A percentile compares a stretch with the other conserved stretches of the same genome.
phyloP scores from a whole-genome alignment of 2,329 filamentous ascomycete genomes.

The Achaetomium macrosporum region DNA sequence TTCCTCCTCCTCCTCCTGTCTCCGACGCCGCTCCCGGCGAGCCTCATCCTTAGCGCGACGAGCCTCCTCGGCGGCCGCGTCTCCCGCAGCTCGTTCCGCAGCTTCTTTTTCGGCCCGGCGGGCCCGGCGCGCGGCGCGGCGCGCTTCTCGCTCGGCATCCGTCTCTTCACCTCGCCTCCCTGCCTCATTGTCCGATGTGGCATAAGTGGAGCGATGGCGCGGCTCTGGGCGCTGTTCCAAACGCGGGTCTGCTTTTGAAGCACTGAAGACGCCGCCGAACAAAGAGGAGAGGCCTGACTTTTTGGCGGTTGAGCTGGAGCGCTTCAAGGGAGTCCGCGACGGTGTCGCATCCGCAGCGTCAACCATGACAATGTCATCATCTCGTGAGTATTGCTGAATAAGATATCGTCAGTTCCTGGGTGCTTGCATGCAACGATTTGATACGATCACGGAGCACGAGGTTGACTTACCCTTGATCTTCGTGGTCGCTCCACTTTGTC shows the following conservation, averaged over 20 bases:
- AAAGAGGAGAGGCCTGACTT: conserved; percentile 56
- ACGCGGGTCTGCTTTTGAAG: conserved; percentile 36
- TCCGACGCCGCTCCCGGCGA: conserved; percentile 49
- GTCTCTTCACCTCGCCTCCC: conserved; percentile 38
- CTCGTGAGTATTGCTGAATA: conserved; percentile 59
- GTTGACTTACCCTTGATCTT: conserved; percentile 38
- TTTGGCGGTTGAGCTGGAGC: conserved; percentile 57
- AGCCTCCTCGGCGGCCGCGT: conserved; percentile 50
- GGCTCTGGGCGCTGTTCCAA: conserved; percentile 35
- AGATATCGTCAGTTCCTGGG: conserved; percentile 36
- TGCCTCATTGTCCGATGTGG: conserved; percentile 46
- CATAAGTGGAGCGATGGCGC: conserved; percentile 46
- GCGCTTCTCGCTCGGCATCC: conserved; percentile 43
- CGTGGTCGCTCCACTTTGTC: conserved; percentile 42
- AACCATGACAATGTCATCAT: conserved; percentile 57
- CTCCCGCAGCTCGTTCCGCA: conserved; percentile 37
- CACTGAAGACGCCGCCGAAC: conserved; percentile 51
- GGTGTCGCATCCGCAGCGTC: conserved; percentile 40
- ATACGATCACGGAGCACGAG: not conserved
- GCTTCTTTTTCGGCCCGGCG: conserved; percentile 53
- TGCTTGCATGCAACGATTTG: too few species aligned
- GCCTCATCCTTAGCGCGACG: conserved; percentile 52
- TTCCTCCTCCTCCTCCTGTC: conserved; percentile 53
- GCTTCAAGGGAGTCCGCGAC: conserved; percentile 49
- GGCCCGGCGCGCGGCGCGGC: conserved; percentile 49